These are phyloP conservation scores for Exophiala dermatitidis DNA, from an alignment of 2,329 filamentous ascomycete genomes.

Conservation along the genomic window DNA sequence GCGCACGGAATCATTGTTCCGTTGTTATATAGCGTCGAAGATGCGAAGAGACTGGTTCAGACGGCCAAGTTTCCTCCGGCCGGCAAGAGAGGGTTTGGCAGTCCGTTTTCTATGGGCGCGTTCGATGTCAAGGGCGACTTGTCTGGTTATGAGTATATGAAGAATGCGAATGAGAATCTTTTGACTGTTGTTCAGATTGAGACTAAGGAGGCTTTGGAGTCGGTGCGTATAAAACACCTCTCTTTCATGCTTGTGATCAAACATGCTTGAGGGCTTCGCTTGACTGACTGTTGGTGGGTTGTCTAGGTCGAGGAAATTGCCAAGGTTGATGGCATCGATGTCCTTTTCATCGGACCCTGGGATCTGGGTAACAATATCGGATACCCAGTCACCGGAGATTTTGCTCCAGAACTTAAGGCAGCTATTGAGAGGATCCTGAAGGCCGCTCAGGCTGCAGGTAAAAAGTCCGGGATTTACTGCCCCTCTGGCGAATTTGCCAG, in stretches of 20 bases:
- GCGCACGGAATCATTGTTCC: slow-evolving; percentile 54
- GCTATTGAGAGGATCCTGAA: slow-evolving; percentile 48
- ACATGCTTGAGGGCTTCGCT: not conserved
- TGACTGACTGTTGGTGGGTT: too few species aligned
- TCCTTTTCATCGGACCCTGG: slow-evolving; percentile 49
- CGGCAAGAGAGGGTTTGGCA: slow-evolving; percentile 51
- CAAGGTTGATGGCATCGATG: slow-evolving; percentile 46
- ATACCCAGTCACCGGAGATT: slow-evolving; percentile 42
- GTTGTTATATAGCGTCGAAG: slow-evolving; percentile 46
- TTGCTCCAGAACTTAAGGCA: slow-evolving; percentile 45
- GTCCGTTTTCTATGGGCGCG: slow-evolving; percentile 46
- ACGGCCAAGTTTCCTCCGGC: slow-evolving; percentile 51
- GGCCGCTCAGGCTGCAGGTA: slow-evolving; percentile 47
- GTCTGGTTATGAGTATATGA: slow-evolving; percentile 42
- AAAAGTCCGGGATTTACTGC: slow-evolving; percentile 50
- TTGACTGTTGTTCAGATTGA: slow-evolving; percentile 45
- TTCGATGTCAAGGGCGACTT: slow-evolving; percentile 36
- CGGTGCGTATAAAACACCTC: slow-evolving; percentile 25
- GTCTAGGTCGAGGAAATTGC: slow-evolving; percentile 46
- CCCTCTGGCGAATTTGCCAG: slow-evolving; percentile 46
- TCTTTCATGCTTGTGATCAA: not conserved
- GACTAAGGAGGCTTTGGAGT: slow-evolving; percentile 36
- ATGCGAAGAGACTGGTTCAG: slow-evolving; percentile 46
- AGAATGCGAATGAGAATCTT: slow-evolving; percentile 49
- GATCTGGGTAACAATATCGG: slow-evolving; percentile 54